Conservation (phyloP, 2,329 filamentous ascomycete genomes). For the Apiospora saccharicola region DNA sequence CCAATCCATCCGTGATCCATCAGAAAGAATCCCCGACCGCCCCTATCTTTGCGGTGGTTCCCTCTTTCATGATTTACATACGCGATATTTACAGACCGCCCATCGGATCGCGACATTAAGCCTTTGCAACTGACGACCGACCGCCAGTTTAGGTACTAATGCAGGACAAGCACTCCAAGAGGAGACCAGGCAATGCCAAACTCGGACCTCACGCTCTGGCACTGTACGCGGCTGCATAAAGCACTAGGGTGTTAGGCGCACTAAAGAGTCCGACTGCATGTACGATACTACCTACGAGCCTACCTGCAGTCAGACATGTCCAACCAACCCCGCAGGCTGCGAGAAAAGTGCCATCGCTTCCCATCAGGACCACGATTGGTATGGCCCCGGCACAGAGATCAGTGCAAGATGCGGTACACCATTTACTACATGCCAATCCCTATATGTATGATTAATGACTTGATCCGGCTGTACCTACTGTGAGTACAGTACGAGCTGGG, state of each 20-base stretch:
- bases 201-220: neutral
- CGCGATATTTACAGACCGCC: conserved; percentile 19
- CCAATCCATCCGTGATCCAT: neutral
- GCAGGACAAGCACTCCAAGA: conserved; percentile 16
- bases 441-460: neutral
- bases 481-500: neutral
- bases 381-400: conserved; percentile 1
- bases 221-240: conserved; percentile 11
- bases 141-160: conserved; percentile 23
- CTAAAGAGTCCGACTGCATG: neutral
- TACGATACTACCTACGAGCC: neutral
- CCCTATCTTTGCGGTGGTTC: conserved; percentile 2
- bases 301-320: neutral
- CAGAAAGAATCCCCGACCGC: neutral
- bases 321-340: neutral
- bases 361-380: neutral
- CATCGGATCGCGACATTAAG: conserved; percentile 19
- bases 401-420: neutral
- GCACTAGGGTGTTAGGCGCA: neutral
- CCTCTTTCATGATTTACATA: conserved; percentile 7
- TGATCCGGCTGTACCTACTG: neutral
- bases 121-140: conserved; percentile 8
- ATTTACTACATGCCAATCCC: neutral
- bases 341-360: neutral
- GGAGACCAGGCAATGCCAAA: neutral